Base-by-base conservation (phyloP, 768 basidiomycete species). In the Boletus reticulatus region DNA sequence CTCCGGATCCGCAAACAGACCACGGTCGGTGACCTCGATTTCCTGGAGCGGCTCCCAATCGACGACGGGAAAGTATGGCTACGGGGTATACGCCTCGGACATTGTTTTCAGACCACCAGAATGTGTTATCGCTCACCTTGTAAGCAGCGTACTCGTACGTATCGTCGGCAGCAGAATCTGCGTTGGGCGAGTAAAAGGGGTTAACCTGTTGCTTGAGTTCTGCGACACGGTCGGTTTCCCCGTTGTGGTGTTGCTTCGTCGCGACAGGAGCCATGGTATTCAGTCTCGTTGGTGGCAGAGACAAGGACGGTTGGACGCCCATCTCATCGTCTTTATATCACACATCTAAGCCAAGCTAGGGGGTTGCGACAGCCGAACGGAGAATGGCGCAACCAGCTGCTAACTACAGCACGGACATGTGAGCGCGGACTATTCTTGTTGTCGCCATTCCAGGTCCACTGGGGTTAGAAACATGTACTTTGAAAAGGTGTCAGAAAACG, bases 1-100 rank as follows among this genome's bases (percentile, higher is more conserved):
- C 58, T 78, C 75, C 0, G 83, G 81, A 64, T 91, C 89, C 8
- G 89, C 89, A 44, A 73, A 75, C n/a, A 80, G 70, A 10, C 79
- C 91, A 31, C 87, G 84, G 49, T 92, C 88, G 19, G 75, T 78
- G 38, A 90, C 83, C n/a, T 75, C 60, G 6, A 84, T 48, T 52
- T 84, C 80, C 50, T 71, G 67, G 56, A 89, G 75, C 39, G 88
- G 86, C 58, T 80, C 80, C 85, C 87, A 90, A 38, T 79, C 67
- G 13, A 88, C 52, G 43, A 80, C 72, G 7, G 88, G 87, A 67
- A 85, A 89, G 52, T 66, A 71, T 16, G 88, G 88, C 88, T 90
- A 60, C 27, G 41, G 50, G 41, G 50, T 27, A 29, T 24, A 54
- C 45, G 42, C 8, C 52, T 14, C 2, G 29, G 29, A 9, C 34